Base-by-base conservation (phyloP, 78 protist genomes). In the Dictyostelium discoideum region DNA sequence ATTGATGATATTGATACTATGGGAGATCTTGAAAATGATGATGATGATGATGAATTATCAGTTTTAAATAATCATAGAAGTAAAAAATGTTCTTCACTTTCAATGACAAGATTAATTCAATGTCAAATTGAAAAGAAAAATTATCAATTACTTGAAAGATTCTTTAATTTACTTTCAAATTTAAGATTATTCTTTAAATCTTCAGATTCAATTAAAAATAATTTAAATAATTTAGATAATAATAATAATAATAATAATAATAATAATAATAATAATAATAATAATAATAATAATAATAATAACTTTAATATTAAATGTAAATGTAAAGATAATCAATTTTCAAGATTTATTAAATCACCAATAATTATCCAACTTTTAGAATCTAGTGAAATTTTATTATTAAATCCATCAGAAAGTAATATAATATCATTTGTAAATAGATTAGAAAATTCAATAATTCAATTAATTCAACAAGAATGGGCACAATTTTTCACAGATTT, bases 401-500 rank as follows among this genome's bases (percentile, higher is more conserved):
- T 39, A 20, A 20, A 60, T 20, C 69, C 69, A 60, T 20, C 69
- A 60, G 76, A 67, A 67, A 42, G 16, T 29, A 78, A 42, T 42
- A 14, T 40, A 22, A 13, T 42, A 22, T n/a, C 48, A 78, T 78
- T 40, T 78, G 22, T 10, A 18, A 78, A 40, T 40, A 37, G 84
- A 78, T 40, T 78, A 20, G 22, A 78, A 22, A 16, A 20, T 37
- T 42, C 84, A 44, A 78, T 78, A 3, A 44, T 42, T 44, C 48
- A 78, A 11, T 78, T 42, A 37, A 37, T 78, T 14, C 60, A 42
- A 42, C 84, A 78, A 78, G 84, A 78, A 78, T 78, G 84, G 84
- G 84, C 84, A 40, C 65, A 78, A 10, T 78, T 78, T 37, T 78
- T 78, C 46, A 78, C 84, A 8, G 46, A 42, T 42, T 78, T 78